Evolutionary conservation across 1,284 basidiomycete genomes (phyloP).

Genomic region (Inonotus hispidus): DNA sequence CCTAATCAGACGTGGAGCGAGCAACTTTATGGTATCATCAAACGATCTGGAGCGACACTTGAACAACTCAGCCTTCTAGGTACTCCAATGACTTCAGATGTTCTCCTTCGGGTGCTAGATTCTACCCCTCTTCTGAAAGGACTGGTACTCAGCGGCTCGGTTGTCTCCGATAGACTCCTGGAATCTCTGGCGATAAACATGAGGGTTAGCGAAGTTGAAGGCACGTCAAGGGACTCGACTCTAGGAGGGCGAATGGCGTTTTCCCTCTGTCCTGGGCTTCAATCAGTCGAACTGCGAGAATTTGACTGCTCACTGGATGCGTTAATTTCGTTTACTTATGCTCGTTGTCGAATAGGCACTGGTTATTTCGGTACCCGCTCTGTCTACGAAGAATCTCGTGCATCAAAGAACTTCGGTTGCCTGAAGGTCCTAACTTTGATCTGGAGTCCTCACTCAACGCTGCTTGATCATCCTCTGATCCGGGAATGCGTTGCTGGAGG

Average conservation of each 20-base stretch:
- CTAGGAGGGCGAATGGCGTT: background rate
- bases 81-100: conserved; percentile 7
- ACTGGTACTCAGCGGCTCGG: conserved; percentile 6
- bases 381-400: background rate
- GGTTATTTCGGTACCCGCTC: background rate
- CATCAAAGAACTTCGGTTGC: background rate
- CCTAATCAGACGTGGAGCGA: conserved; percentile 9
- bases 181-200: background rate
- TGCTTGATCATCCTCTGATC: background rate
- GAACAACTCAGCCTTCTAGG: conserved; percentile 2
- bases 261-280: background rate
- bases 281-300: conserved; percentile 8
- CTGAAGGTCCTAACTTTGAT: conserved; percentile 7
- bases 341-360: background rate
- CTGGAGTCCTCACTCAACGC: conserved; percentile 5
- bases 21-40: background rate
- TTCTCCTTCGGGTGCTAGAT: conserved; percentile 2
- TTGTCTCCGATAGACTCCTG: conserved; percentile 3
- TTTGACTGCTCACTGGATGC: conserved; percentile 3
- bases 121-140: background rate
- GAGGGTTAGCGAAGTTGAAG: background rate
- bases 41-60: background rate
- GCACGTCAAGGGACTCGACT: background rate
- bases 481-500: conserved; percentile 5
- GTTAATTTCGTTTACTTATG: background rate